Evolutionary conservation across 768 basidiomycete genomes (phyloP).

Genomic region (Tricholoma terreum): DNA sequence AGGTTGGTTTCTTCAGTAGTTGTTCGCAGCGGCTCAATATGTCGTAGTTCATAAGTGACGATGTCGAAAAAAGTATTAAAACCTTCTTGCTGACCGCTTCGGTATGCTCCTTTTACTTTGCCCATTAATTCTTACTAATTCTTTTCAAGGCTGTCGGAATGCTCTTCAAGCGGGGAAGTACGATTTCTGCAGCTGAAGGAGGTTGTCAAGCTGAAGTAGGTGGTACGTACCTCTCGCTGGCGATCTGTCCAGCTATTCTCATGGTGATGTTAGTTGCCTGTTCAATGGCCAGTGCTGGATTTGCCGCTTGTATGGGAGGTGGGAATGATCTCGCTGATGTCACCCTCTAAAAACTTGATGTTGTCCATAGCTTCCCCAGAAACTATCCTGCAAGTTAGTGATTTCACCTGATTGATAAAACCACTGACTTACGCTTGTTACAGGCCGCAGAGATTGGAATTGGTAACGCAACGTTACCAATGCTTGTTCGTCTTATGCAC

Average conservation of each 20-base stretch:
- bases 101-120: slow-evolving; percentile 39
- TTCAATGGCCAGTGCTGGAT: slow-evolving; percentile 93
- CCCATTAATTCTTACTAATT: slow-evolving; percentile 1
- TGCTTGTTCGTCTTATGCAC: not conserved
- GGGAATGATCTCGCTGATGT: slow-evolving; percentile 16
- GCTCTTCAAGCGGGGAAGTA: slow-evolving; percentile 96
- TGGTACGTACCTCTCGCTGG: slow-evolving; percentile 40
- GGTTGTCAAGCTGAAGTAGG: slow-evolving; percentile 96
- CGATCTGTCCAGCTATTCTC: not conserved
- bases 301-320: slow-evolving; percentile 94
- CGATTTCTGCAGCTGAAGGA: slow-evolving; percentile 94
- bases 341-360: not conserved
- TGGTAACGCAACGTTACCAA: slow-evolving; percentile 36
- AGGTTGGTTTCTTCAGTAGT: slow-evolving; percentile 41
- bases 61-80: slow-evolving; percentile 81
- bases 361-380: slow-evolving; percentile 63
- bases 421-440: slow-evolving; percentile 11
- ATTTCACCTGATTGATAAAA: not conserved
- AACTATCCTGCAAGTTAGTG: slow-evolving; percentile 67
- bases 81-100: slow-evolving; percentile 90
- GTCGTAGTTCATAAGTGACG: slow-evolving; percentile 79
- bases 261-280: slow-evolving; percentile 63
- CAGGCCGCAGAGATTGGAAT: slow-evolving; percentile 90
- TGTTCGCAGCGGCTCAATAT: not conserved
- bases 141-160: slow-evolving; percentile 75